Percentiles rank a stretch among this genome's conserved stretches.
These are phyloP conservation scores for Tremella fuciformis DNA, from an alignment of 768 basidiomycete genomes.

Conservation along the genomic window DNA sequence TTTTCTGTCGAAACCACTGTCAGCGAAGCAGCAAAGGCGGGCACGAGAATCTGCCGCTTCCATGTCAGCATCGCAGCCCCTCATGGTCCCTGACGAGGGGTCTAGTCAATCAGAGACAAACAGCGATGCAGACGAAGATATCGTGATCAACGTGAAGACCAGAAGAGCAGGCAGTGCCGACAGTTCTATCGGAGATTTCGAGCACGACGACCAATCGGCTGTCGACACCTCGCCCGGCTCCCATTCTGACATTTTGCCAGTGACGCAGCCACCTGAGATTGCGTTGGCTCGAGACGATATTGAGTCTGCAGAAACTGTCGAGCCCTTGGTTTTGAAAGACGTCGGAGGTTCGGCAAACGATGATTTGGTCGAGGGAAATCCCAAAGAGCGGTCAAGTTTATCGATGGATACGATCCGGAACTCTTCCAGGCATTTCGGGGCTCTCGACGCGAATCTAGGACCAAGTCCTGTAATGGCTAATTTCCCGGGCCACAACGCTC, in stretches of 20 bases:
- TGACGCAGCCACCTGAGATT: conserved; percentile 15
- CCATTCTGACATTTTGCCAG: not conserved
- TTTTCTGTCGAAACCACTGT: conserved; percentile 25
- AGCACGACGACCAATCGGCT: not conserved
- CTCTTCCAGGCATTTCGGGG: not conserved
- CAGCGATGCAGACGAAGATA: conserved; percentile 1
- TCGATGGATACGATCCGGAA: not conserved
- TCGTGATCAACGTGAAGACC: conserved; percentile 13
- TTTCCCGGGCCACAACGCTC: not conserved
- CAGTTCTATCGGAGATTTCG: conserved; percentile 35
- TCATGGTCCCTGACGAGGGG: not conserved
- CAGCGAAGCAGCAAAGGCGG: conserved; percentile 15
- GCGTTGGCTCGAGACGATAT: not conserved
- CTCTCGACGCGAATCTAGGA: not conserved
- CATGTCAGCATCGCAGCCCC: conserved; percentile 13
- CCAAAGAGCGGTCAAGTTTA: not conserved
- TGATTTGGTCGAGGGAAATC: not conserved
- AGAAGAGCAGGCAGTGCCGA: conserved; percentile 12
- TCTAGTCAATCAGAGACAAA: not conserved
- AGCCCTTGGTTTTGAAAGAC: not conserved
- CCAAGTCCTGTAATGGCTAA: not conserved
- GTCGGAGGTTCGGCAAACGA: not conserved
- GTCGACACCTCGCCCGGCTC: conserved; percentile 1
- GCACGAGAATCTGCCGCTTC: conserved; percentile 25
- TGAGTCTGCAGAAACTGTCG: conserved; percentile 3